Evolutionary conservation across 805 yeast species (phyloP).

Genomic region (Cyberlindnera euphorbiiphila): DNA sequence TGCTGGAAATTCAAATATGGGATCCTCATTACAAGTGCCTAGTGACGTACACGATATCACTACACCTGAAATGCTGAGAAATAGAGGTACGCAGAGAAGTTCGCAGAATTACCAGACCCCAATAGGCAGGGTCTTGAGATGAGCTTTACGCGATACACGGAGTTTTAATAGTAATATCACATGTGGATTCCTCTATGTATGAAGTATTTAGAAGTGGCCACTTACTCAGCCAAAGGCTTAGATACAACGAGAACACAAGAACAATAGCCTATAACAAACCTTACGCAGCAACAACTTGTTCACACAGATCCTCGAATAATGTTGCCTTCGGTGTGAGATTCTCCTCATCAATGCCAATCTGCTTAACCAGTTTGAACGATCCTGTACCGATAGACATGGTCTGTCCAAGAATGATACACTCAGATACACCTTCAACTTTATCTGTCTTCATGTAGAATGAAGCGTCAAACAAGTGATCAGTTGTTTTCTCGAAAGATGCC

Average conservation of each 20-base stretch:
- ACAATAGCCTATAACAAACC: constrained; percentile 2
- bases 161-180: background rate
- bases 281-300: constrained; percentile 1
- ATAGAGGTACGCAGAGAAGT: constrained; percentile 16
- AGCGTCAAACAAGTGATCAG: constrained; percentile 97
- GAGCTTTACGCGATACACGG: constrained; percentile 3
- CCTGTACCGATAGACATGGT: constrained; percentile 98
- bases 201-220: no score
- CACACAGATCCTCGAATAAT: constrained; percentile 41
- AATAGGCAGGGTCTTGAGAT: constrained; percentile 23
- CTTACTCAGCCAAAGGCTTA: no score
- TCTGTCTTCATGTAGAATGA: constrained; percentile 97
- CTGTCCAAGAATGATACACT: constrained; percentile 95
- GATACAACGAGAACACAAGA: no score
- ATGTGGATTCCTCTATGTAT: background rate
- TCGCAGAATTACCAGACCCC: constrained; percentile 25
- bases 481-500: constrained; percentile 97
- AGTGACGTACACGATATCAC: constrained; percentile 15
- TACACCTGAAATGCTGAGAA: constrained; percentile 25
- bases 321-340: constrained; percentile 43
- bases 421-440: constrained; percentile 94
- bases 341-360: constrained; percentile 41
- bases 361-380: constrained; percentile 78
- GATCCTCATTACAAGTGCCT: background rate
- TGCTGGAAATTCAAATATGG: background rate